phyloP scores from a whole-genome alignment of 2,329 filamentous ascomycete genomes.

The Myriosclerotinia scirpicola region DNA sequence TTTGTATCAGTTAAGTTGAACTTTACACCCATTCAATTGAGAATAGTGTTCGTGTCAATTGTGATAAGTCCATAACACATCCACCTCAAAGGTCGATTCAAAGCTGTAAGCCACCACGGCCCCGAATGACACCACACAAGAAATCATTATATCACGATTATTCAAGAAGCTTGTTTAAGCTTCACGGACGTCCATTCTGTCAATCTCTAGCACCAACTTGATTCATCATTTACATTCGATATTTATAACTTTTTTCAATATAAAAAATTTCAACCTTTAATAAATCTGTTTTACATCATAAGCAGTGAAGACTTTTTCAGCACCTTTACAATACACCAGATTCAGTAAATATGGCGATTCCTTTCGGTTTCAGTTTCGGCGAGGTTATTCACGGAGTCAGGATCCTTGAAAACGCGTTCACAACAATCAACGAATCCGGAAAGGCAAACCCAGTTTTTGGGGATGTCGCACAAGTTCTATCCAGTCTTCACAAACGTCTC shows the following conservation, averaged over 20 bases:
- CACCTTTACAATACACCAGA: background rate
- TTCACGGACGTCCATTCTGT: slow-evolving; percentile 20
- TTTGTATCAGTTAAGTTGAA: background rate
- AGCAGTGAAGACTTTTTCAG: background rate
- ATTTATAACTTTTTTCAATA: background rate
- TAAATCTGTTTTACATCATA: background rate
- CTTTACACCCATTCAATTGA: background rate
- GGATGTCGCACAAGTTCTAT: slow-evolving; percentile 20
- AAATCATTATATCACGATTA: slow-evolving; percentile 21
- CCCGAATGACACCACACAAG: slow-evolving; percentile 23
- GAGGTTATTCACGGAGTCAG: slow-evolving; percentile 22
- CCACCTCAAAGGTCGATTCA: no score
- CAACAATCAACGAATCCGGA: slow-evolving; percentile 15
- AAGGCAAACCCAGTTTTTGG: slow-evolving; percentile 16
- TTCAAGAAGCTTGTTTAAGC: slow-evolving; percentile 22
- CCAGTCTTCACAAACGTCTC: slow-evolving; percentile 15
- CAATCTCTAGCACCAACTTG: slow-evolving; percentile 17
- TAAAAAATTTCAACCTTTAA: background rate
- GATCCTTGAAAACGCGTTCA: slow-evolving; percentile 20
- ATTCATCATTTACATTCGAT: slow-evolving; percentile 9
- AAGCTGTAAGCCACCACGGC: background rate
- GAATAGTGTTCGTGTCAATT: background rate
- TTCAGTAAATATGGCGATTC: slow-evolving; percentile 19
- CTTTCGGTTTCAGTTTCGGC: slow-evolving; percentile 22
- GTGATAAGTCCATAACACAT: slow-evolving; percentile 18